These are phyloP conservation scores for Fusarium udum DNA, from an alignment of 2,329 filamentous ascomycete species.

Conservation along the genomic window DNA sequence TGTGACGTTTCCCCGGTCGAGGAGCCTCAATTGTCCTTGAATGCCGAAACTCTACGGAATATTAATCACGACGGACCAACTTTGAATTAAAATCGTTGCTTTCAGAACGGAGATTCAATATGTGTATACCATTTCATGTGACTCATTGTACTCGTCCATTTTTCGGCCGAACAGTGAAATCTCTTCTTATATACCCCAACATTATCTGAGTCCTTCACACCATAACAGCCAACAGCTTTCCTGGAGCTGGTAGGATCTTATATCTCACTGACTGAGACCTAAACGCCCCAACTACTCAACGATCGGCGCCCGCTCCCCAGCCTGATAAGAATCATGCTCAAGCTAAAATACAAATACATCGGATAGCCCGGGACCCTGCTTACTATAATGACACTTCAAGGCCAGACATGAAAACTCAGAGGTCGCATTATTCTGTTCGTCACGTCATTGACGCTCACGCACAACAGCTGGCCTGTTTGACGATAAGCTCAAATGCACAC, in stretches of 20 bases:
- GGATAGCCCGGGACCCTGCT: slow-evolving; percentile 35
- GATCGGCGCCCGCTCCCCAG: slow-evolving; percentile 5
- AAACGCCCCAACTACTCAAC: neutral
- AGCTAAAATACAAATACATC: slow-evolving; percentile 4
- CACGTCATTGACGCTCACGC: slow-evolving; percentile 22
- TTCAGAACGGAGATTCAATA: neutral
- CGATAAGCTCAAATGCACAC: neutral
- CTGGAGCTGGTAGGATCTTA: neutral
- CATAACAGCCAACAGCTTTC: neutral
- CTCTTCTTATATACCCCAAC: neutral
- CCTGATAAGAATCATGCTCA: slow-evolving; percentile 1
- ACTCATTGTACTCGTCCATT: slow-evolving; percentile 7
- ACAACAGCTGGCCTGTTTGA: neutral
- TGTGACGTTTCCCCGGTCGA: slow-evolving; percentile 22
- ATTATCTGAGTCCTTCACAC: neutral
- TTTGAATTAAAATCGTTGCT: neutral
- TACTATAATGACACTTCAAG: slow-evolving; percentile 14
- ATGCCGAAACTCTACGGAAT: neutral
- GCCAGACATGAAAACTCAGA: neutral
- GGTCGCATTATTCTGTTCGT: neutral
- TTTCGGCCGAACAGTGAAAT: neutral
- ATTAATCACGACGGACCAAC: neutral
- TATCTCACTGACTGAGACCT: slow-evolving; percentile 5
- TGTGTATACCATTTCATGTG: neutral
- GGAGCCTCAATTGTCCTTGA: slow-evolving; percentile 3